These are phyloP conservation scores for Batkoa obscura DNA, from an alignment of 371 early-diverging fungal genomes.

Conservation along the genomic window DNA sequence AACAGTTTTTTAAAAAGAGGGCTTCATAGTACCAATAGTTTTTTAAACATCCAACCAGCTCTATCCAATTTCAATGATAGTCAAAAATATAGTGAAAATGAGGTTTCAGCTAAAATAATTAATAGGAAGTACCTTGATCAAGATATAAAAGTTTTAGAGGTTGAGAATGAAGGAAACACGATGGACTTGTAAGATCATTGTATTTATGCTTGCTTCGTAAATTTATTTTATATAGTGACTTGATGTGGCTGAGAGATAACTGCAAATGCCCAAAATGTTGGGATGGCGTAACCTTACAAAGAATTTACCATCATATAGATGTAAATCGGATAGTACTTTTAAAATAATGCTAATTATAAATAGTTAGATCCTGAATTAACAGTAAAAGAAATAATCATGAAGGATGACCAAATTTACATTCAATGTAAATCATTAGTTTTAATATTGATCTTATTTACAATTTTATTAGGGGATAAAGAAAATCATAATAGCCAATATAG, in stretches of 20 bases:
- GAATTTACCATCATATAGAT: not conserved
- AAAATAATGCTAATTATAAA: not conserved
- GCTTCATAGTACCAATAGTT: too few species aligned
- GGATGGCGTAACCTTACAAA: not conserved
- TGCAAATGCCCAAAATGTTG: not conserved
- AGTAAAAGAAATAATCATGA: not conserved
- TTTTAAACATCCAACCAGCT: too few species aligned
- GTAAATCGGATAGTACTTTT: not conserved
- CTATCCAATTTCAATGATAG: too few species aligned
- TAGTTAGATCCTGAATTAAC: not conserved
- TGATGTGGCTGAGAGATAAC: not conserved
- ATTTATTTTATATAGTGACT: not conserved
- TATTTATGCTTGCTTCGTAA: too few species aligned
- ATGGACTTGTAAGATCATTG: too few species aligned
- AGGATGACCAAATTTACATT: not conserved
- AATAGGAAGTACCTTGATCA: too few species aligned
- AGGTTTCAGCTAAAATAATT: too few species aligned
- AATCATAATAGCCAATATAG: slow-evolving; percentile 35
- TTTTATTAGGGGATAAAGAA: slow-evolving; percentile 25
- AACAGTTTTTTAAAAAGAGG: too few species aligned
- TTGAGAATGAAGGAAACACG: too few species aligned
- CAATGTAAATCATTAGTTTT: not conserved
- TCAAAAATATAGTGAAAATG: too few species aligned
- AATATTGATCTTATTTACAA: not conserved
- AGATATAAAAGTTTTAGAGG: too few species aligned